Base-by-base conservation (phyloP, 495 filamentous ascomycete species). In the Entonaema liquescens region DNA sequence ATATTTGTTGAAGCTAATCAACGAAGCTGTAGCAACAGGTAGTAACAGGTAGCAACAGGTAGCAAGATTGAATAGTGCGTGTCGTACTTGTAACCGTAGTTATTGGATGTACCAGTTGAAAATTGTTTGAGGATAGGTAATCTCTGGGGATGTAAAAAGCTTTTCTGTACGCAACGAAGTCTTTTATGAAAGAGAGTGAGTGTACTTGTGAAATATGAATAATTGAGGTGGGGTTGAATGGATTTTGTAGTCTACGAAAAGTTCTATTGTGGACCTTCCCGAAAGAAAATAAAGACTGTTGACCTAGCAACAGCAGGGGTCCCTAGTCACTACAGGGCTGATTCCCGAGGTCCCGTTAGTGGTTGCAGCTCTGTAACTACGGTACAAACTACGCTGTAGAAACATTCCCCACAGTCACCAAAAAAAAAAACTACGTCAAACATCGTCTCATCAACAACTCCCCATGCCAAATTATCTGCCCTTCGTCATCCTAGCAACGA, bases 401-500 rank as follows among this genome's bases (percentile, higher is more conserved):
- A 68, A 70, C 61, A 70, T 65, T 65, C 63, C 47, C 63, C 63
- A 59, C 53, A 19, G 12, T 21, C 26, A 59, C 40, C 59, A 21
- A 12, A 38, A 38, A 31, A 31, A 7, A 12, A 17, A 19, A n/a
- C 1, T 42, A 21, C 42, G 19, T 65, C 60, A 70, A 70, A 59
- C 63, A 59, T 38, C 15, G 15, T 59, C 31, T 12, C 31, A 67
- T 62, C 68, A 67, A 67, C 68, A 71, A 62, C 31, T 21, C 8
- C n/a, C 36, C 53, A 52, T 17, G 25, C 28, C 67, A 59, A 68
- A 62, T 68, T 38, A 62, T 56, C 28, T 26, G 1, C 25, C 15
- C 25, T 17, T 28, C 2, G 17, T 68, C 13, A 56, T 68, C 65
- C 65, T 29, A 49, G 65, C 38, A 68, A 68, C 58, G 23, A 56